phyloP scores from a whole-genome alignment of 352 stramenopile species.

The Pythium guiyangense region DNA sequence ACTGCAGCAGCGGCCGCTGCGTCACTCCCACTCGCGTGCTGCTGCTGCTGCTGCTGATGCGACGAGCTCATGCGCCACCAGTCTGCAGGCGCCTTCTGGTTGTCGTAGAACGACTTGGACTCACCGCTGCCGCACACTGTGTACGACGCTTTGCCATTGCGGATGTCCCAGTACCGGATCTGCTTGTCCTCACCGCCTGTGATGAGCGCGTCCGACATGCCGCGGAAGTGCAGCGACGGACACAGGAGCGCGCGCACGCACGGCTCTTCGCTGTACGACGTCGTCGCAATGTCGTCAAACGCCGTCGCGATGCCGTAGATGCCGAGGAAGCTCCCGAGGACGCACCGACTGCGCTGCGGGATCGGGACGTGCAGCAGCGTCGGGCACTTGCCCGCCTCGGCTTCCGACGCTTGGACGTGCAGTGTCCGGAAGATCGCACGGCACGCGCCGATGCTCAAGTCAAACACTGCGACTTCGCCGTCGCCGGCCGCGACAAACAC shows the following conservation, averaged over 20 bases:
- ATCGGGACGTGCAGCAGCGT: conserved; percentile 75
- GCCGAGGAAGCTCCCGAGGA: conserved; percentile 69
- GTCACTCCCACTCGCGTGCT: conserved; percentile 19
- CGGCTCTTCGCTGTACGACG: conserved; percentile 64
- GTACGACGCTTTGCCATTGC: conserved; percentile 91
- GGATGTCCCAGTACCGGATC: conserved; percentile 98
- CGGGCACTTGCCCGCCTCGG: conserved; percentile 68
- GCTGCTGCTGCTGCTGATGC: conserved; percentile 11
- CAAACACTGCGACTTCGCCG: conserved; percentile 89
- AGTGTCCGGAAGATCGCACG: conserved; percentile 90
- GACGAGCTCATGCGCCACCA: conserved; percentile 84
- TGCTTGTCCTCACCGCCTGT: conserved; percentile 93
- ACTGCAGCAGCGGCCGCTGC: conserved; percentile 12
- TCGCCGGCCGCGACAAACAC: conserved; percentile 93
- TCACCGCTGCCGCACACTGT: conserved; percentile 88
- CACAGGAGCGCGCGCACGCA: conserved; percentile 87
- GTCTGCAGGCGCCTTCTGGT: conserved; percentile 62
- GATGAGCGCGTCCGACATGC: conserved; percentile 84
- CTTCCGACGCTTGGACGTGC: conserved; percentile 66
- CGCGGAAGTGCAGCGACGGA: conserved; percentile 84
- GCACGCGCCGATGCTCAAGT: conserved; percentile 88
- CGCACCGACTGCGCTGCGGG: conserved; percentile 61
- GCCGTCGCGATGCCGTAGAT: conserved; percentile 79
- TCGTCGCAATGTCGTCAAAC: conserved; percentile 80
- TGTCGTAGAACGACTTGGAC: conserved; percentile 86